Evolutionary conservation across 306 rosid species (phyloP).

Genomic region (Prunus fruticosa): DNA sequence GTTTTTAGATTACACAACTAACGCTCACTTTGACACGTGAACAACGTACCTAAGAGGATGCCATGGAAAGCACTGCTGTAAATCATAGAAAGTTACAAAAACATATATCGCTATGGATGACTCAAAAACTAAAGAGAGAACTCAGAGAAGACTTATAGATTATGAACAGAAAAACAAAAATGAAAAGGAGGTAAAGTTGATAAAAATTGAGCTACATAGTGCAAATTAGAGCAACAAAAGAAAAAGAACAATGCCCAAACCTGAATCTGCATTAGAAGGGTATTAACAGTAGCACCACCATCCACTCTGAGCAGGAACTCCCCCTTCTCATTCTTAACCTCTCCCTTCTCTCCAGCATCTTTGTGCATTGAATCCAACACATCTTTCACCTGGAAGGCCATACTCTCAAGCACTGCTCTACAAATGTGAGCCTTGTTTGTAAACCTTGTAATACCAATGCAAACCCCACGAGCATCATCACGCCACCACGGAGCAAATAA

Average conservation of each 20-base stretch:
- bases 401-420: slow-evolving; percentile 90
- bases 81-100: background rate
- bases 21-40: background rate
- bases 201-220: background rate
- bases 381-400: slow-evolving; percentile 85
- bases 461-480: slow-evolving; percentile 93
- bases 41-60: background rate
- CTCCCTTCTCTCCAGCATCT: slow-evolving; percentile 45
- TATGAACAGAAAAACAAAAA: background rate
- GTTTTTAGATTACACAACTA: background rate
- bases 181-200: background rate
- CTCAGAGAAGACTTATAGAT: background rate
- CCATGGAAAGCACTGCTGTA: background rate
- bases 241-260: slow-evolving; percentile 40
- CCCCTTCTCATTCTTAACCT: slow-evolving; percentile 29
- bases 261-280: slow-evolving; percentile 90
- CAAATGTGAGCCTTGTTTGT: slow-evolving; percentile 85
- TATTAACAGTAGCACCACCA: slow-evolving; percentile 86
- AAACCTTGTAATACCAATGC: slow-evolving; percentile 74
- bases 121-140: background rate
- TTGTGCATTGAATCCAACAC: slow-evolving; percentile 85
- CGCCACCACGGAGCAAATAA: slow-evolving; percentile 98
- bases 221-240: background rate
- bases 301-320: slow-evolving; percentile 74
- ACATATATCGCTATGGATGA: background rate